phyloP scores from a whole-genome alignment of 1,284 basidiomycete genomes.

The Chalciporus sp. region DNA sequence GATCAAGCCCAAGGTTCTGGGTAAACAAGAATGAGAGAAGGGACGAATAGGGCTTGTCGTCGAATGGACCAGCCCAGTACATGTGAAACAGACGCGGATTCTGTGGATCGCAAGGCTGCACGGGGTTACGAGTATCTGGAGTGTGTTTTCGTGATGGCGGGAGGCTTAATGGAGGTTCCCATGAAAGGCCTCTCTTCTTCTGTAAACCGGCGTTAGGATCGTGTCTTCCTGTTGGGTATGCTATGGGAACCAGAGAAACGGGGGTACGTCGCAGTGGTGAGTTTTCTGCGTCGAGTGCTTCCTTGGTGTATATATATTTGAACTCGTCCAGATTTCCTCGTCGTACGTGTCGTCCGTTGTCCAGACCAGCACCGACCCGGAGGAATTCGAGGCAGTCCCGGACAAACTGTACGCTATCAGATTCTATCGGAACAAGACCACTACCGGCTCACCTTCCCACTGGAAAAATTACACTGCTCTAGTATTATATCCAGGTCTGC shows the following conservation, averaged over 20 bases:
- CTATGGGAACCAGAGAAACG: constrained; percentile 15
- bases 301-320: constrained; percentile 71
- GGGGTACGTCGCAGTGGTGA: constrained; percentile 22
- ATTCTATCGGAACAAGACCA: background rate
- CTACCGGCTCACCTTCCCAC: constrained; percentile 41
- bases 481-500: constrained; percentile 56
- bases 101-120: constrained; percentile 57
- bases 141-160: constrained; percentile 40
- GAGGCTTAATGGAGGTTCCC: constrained; percentile 43
- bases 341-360: constrained; percentile 63
- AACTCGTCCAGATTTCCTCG: constrained; percentile 62
- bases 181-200: constrained; percentile 47
- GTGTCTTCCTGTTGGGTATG: constrained; percentile 16
- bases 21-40: constrained; percentile 76
- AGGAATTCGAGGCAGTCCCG: constrained; percentile 81
- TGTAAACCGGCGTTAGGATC: constrained; percentile 43
- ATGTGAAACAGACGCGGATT: constrained; percentile 77
- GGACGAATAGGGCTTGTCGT: constrained; percentile 78
- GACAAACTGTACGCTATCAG: constrained; percentile 55
- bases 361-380: constrained; percentile 70
- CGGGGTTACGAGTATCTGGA: constrained; percentile 39
- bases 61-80: constrained; percentile 82
- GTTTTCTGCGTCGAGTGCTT: constrained; percentile 35
- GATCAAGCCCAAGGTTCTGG: constrained; percentile 70
- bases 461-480: constrained; percentile 56